Evolutionary conservation across 768 basidiomycete genomes (phyloP), one percentile per base, ranked within the genome.

Genomic region (Roridomyces roridus): DNA sequence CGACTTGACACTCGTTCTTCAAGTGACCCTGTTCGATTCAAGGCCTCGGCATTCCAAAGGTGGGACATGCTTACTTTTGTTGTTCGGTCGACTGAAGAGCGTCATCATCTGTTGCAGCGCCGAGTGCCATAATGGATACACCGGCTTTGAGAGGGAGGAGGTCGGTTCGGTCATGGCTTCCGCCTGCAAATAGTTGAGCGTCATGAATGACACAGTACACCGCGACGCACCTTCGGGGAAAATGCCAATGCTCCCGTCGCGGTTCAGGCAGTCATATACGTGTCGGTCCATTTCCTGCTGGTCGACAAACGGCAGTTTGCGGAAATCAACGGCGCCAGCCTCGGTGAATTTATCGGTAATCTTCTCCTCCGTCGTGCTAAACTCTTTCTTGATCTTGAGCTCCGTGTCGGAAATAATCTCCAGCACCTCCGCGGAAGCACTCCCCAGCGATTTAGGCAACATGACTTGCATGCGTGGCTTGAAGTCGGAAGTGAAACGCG

Each of bases 71-170:
- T n/a, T n/a, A n/a, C n/a, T n/a, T n/a, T n/a, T n/a, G n/a, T n/a
- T n/a, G n/a, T n/a, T n/a, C n/a, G n/a, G n/a, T n/a, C n/a, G n/a
- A n/a, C n/a, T n/a, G n/a, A n/a, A n/a, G n/a, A n/a, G n/a, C n/a
- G n/a, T n/a, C n/a, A n/a, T n/a, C n/a, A n/a, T n/a, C n/a, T n/a
- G 92, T 92, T 93, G 98, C 96, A 5, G 97, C 96, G 23, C 97
- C 97, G 10, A 99, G 82, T 21, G 97, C 96, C 96, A 99, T 98
- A 65, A 98, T 85, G 1, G 95, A 91, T 31, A 98, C 96, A 5
- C 97, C 97, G 25, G 97, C 97, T 75, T 99, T 99, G 36, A 99
- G 82, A 2, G 97, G 97, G 18, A 98, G 84, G 46, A 98, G 82
- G 72, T 98, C 95, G 9, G 93, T 96, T 36, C 97, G 89, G 74